Base-by-base conservation (phyloP, 371 early-diverging fungal species). In the Mucor piriformis region DNA sequence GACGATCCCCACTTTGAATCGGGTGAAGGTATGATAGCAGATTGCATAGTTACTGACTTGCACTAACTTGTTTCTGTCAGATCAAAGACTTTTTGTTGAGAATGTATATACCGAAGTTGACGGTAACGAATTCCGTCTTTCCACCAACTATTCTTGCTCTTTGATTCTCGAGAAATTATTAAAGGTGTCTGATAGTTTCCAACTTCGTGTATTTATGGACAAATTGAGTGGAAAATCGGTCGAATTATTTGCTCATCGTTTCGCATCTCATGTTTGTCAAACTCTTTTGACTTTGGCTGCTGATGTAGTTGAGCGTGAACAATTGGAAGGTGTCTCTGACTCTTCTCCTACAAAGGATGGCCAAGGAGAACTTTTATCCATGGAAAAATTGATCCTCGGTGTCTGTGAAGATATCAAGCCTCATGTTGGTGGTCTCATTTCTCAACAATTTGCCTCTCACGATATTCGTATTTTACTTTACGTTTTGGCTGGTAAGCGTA, bases 231-330 rank as follows among this genome's bases (percentile, higher is more conserved):
- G 92, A 57, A 81, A 85, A 75, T 83, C 81, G 29, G 65, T 86
- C 20, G 83, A 83, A 57, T 75, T 93, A 42, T 89, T 91, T 43
- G 81, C 87, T 5, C 92, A 95, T 70, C 88, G 89, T 48, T 93
- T 91, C 58, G 93, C 89, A 5, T 93, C 93, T 3, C 95, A 95
- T 50, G 93, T 92, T 2, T 82, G 83, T 50, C 95, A 95, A 69
- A 90, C 92, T 3, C 61, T 92, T 10, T 66, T 93, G 50, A 79
- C 83, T 0, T 67, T 92, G 6, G 83, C 85, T n/a, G 87, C 89
- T 0, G 86, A 87, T 52, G 81, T 88, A 12, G 81, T 93, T 8
- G 91, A 92, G 51, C 74, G 87, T 27, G 93, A 93, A 64, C 83
- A 89, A 38, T 70, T 60, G 16, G 67, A 76, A 43, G 64, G 74